phyloP scores from a whole-genome alignment of 2,329 filamentous ascomycete species.

The Fusarium transvaalense region DNA sequence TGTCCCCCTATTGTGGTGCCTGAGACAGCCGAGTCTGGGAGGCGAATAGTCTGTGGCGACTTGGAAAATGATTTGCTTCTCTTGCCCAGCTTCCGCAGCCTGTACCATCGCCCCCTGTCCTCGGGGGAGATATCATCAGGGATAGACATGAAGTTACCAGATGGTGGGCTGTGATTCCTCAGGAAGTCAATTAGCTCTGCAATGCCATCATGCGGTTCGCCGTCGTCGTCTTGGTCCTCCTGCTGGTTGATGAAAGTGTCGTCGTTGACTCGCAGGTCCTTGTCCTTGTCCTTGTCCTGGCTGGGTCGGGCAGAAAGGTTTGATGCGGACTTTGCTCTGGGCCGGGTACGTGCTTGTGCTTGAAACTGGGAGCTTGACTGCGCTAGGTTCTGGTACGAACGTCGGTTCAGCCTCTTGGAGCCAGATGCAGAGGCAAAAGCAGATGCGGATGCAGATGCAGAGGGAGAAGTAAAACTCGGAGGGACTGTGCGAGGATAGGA shows the following conservation, averaged over 20 bases:
- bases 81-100: slow-evolving; percentile 57
- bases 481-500: slow-evolving; percentile 34
- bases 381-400: slow-evolving; percentile 19
- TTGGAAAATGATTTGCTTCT: slow-evolving; percentile 54
- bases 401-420: slow-evolving; percentile 9
- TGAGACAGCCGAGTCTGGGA: slow-evolving; percentile 69
- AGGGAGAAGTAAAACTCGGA: slow-evolving; percentile 22
- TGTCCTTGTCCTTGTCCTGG: slow-evolving; percentile 11
- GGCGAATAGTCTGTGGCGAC: slow-evolving; percentile 51
- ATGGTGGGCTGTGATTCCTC: slow-evolving; percentile 62
- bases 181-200: slow-evolving; percentile 63
- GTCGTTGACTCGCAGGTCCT: slow-evolving; percentile 39
- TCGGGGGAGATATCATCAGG: slow-evolving; percentile 50
- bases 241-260: slow-evolving; percentile 39
- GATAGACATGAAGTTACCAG: slow-evolving; percentile 64
- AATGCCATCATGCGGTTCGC: slow-evolving; percentile 47
- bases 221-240: slow-evolving; percentile 19
- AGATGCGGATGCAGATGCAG: slow-evolving; percentile 8
- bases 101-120: slow-evolving; percentile 57
- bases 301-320: slow-evolving; percentile 36
- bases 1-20: slow-evolving; percentile 66
- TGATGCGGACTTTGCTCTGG: slow-evolving; percentile 43
- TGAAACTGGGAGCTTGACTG: slow-evolving; percentile 6
- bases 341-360: slow-evolving; percentile 35
- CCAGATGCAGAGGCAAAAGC: slow-evolving; percentile 9